A percentile compares a stretch with the other conserved stretches of the same genome.
phyloP scores from a whole-genome alignment of 1,139 yeast species.

The Candida buenavistaensis region DNA sequence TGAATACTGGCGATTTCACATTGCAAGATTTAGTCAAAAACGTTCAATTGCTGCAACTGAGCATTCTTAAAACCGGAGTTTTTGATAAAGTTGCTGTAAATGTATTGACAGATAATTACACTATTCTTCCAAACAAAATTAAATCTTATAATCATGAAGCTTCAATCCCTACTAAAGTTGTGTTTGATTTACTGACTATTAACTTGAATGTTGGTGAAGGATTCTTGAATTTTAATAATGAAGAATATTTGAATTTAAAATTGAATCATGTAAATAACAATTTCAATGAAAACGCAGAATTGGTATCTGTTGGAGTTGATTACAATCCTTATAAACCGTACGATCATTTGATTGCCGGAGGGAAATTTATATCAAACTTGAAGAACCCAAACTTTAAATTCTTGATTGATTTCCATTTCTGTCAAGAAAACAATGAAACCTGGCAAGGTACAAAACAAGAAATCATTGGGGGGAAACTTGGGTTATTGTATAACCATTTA shows the following conservation, averaged over 20 bases:
- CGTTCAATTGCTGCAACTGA: slow-evolving; percentile 27
- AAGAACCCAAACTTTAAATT: slow-evolving; percentile 43
- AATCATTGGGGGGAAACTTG: slow-evolving; percentile 43
- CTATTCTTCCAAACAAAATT: slow-evolving; percentile 25
- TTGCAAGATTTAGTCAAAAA: slow-evolving; percentile 37
- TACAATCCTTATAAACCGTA: slow-evolving; percentile 49
- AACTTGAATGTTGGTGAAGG: slow-evolving; percentile 39
- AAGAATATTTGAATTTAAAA: slow-evolving; percentile 39
- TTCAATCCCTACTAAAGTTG: slow-evolving; percentile 39
- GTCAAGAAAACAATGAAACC: slow-evolving; percentile 39
- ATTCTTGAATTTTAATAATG: slow-evolving; percentile 38
- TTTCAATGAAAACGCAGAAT: slow-evolving; percentile 46
- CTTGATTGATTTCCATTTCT: slow-evolving; percentile 33
- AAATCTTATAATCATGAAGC: slow-evolving; percentile 35
- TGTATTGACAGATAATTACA: slow-evolving; percentile 34
- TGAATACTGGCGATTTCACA: slow-evolving; percentile 45
- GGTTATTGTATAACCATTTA: slow-evolving; percentile 32
- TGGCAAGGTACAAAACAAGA: slow-evolving; percentile 41
- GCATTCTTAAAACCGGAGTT: slow-evolving; percentile 42
- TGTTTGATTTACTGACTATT: slow-evolving; percentile 34
- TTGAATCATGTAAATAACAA: slow-evolving; percentile 44
- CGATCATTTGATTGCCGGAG: slow-evolving; percentile 39
- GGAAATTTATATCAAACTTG: slow-evolving; percentile 35
- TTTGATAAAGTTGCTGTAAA: slow-evolving; percentile 38
- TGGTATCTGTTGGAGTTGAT: slow-evolving; percentile 40